These are phyloP conservation scores for Yarrowia keelungensis DNA, from an alignment of 805 yeast genomes.

Conservation along the genomic window DNA sequence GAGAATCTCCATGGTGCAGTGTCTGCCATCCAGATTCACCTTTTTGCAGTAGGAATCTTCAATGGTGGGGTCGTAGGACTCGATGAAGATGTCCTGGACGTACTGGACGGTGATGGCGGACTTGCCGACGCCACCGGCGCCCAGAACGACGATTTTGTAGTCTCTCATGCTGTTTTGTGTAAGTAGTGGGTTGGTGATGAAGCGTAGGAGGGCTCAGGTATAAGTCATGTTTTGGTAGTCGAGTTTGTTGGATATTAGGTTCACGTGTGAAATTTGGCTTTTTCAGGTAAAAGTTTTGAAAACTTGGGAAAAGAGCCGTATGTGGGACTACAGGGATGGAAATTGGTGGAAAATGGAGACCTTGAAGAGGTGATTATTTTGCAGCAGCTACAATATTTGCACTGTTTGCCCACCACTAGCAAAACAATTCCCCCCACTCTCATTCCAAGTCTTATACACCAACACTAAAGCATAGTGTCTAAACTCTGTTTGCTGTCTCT, in stretches of 20 bases:
- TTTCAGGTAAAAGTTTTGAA: background rate
- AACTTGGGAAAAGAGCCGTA: too few species aligned
- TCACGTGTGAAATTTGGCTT: conserved; percentile 30
- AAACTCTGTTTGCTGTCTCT: conserved; percentile 6
- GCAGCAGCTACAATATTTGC: too few species aligned
- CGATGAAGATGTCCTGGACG: conserved; percentile 88
- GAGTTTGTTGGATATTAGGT: conserved; percentile 6
- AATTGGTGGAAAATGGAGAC: too few species aligned
- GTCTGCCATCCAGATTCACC: conserved; percentile 84
- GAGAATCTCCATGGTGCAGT: conserved; percentile 82
- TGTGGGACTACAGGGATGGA: too few species aligned
- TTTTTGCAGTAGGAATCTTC: conserved; percentile 94
- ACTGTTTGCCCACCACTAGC: too few species aligned
- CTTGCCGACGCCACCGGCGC: conserved; percentile 98
- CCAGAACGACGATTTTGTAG: conserved; percentile 87
- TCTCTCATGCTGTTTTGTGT: conserved; percentile 54
- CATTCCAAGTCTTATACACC: conserved; percentile 24
- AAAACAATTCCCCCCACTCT: background rate
- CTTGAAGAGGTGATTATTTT: too few species aligned
- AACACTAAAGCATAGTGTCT: conserved; percentile 10
- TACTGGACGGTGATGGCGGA: conserved; percentile 92
- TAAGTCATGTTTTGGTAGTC: conserved; percentile 27
- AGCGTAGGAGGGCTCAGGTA: conserved; percentile 18
- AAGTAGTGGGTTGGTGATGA: conserved; percentile 39
- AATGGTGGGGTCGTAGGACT: conserved; percentile 94